Conservation (phyloP, 306 rosid genomes). For the Medicago lupulina region DNA sequence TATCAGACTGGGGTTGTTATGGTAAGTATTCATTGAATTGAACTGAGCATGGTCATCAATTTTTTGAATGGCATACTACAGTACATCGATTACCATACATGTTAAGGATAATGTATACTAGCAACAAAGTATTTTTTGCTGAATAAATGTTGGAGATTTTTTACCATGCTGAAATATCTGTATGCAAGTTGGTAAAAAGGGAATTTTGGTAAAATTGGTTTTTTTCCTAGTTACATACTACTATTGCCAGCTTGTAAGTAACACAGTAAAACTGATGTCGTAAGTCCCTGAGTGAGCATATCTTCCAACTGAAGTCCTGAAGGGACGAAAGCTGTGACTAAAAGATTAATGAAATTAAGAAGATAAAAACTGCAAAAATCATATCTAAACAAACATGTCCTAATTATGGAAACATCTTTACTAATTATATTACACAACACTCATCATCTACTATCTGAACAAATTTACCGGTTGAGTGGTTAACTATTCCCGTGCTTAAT, state of each 20-base stretch:
- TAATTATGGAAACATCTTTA: constrained; percentile 4
- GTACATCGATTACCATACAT: constrained; percentile 26
- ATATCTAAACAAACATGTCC: not conserved
- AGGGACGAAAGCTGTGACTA: too few relatives aligned
- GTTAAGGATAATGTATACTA: not conserved
- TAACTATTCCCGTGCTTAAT: constrained; percentile 4
- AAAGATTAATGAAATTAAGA: not conserved
- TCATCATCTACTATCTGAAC: not conserved
- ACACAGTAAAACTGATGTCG: not conserved
- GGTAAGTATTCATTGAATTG: constrained; percentile 47
- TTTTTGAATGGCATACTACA: constrained; percentile 24
- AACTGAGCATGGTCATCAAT: constrained; percentile 18
- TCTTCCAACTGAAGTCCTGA: too few relatives aligned
- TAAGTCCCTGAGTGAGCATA: not conserved
- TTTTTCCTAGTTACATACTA: not conserved
- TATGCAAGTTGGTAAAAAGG: too few relatives aligned
- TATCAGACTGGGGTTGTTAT: constrained; percentile 43
- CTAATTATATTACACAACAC: not conserved
- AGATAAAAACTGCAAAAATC: not conserved
- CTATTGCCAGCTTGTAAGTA: not conserved
- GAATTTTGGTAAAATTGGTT: too few relatives aligned
- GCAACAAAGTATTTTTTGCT: not conserved
- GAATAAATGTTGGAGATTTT: not conserved
- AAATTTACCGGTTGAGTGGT: not conserved
- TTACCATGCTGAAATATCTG: not conserved